phyloP scores from a whole-genome alignment of 148 eudicot genomes.

The Arctostaphylos glauca region DNA sequence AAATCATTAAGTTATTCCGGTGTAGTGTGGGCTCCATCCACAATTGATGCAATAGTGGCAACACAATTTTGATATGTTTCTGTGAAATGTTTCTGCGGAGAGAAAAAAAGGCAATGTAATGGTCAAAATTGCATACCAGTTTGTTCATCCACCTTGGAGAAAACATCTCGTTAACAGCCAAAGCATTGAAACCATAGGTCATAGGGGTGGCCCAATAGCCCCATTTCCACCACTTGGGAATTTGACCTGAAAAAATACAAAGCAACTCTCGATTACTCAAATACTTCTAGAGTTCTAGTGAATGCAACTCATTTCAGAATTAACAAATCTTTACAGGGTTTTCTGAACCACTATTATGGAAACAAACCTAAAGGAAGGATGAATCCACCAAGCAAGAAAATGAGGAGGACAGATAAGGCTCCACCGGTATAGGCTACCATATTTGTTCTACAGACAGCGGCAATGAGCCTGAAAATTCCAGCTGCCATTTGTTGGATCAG shows the following conservation, averaged over 20 bases:
- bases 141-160: slow-evolving; percentile 92
- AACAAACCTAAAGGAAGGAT: slow-evolving; percentile 83
- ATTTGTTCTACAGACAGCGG: slow-evolving; percentile 82
- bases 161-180: slow-evolving; percentile 87
- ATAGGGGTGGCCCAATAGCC: slow-evolving; percentile 89
- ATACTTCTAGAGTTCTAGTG: background rate
- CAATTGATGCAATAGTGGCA: background rate
- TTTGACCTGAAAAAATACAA: slow-evolving; percentile 39
- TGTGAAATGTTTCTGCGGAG: background rate
- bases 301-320: background rate
- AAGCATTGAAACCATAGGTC: slow-evolving; percentile 75
- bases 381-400: slow-evolving; percentile 94
- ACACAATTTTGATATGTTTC: background rate
- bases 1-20: too few relatives aligned
- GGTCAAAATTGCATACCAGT: slow-evolving; percentile 35
- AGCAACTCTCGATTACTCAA: background rate
- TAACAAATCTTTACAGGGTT: background rate
- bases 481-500: slow-evolving; percentile 98
- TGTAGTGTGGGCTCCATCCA: background rate
- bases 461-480: slow-evolving; percentile 78
- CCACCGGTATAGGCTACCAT: slow-evolving; percentile 91
- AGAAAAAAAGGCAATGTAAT: background rate
- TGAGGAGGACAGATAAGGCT: slow-evolving; percentile 63
- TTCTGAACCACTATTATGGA: background rate
- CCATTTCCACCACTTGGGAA: slow-evolving; percentile 87